Base-by-base conservation (phyloP, 768 basidiomycete species). In the Lentinula sp. region DNA sequence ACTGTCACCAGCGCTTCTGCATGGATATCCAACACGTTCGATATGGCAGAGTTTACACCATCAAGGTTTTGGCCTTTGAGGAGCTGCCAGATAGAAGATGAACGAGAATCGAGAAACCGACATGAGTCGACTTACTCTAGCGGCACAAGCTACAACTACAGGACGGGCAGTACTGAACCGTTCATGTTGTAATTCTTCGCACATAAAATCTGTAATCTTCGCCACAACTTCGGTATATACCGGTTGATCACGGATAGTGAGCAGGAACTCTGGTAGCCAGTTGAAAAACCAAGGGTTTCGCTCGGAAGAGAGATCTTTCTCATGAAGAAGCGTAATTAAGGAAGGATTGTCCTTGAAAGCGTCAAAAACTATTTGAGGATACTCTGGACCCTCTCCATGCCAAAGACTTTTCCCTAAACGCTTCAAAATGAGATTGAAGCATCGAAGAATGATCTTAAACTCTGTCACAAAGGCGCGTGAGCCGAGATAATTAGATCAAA, bases 151-250 rank as follows among this genome's bases (percentile, higher is more conserved):
- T 73, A 93, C 83, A 16, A 86, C 81, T 23, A 74, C 72, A 1
- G 90, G 85, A 15, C 88, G 81, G 21, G 82, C 73, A 28, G 77
- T 74, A 53, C 76, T 71, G 68, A 91, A 89, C 3, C 89, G 81
- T 60, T 86, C 83, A 64, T 93, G 91, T 68, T 95, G 93, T 18
- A 91, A 72, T 64, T 91, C 87, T 68, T 90, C 91, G 70, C 87
- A 89, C 56, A 94, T 78, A 62, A 91, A 88, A 63, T 86, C 84
- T 13, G 85, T 74, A 40, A 89, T 78, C 69, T 84, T 87, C 7
- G 88, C 87, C 35, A 95, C 74, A n/a, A 89, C 78, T 57, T 88
- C 85, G n/a, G 75, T 76, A 70, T 82, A 88, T 32, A 76, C 72
- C 31, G 74, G 66, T 43, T 75, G 73, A 16, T 79, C 71, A 65